These are phyloP conservation scores for Isabelozyma pseudorhagii DNA, from an alignment of 805 yeast genomes.

Conservation along the genomic window DNA sequence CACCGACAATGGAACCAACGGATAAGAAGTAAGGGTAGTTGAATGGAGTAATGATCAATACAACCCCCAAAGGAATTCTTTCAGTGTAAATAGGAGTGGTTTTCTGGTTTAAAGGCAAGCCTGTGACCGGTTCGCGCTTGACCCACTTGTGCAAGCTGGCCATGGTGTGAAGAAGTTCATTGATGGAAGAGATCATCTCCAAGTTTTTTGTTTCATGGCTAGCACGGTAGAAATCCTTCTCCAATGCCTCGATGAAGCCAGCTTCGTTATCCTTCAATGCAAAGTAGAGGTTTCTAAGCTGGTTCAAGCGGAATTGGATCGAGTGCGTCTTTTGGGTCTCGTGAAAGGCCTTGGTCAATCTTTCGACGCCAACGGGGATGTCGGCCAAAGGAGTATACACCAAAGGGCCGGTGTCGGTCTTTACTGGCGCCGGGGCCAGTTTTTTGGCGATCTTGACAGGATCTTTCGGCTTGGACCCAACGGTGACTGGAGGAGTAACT, in stretches of 20 bases:
- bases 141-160: conserved; percentile 59
- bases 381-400: conserved; percentile 45
- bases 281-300: conserved; percentile 64
- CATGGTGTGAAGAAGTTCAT: conserved; percentile 60
- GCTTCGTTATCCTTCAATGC: conserved; percentile 59
- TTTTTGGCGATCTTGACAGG: background rate
- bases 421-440: background rate
- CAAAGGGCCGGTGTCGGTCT: conserved; percentile 12
- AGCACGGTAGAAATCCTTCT: conserved; percentile 65
- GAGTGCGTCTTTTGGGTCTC: conserved; percentile 45
- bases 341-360: conserved; percentile 42
- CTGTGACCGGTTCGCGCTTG: conserved; percentile 44
- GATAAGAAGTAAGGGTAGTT: conserved; percentile 73
- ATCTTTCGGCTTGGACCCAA: background rate
- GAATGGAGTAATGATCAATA: conserved; percentile 74
- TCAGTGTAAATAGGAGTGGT: conserved; percentile 31
- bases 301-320: conserved; percentile 55
- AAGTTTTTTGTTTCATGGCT: conserved; percentile 56
- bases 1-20: conserved; percentile 67
- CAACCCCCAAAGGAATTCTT: conserved; percentile 55
- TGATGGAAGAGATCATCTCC: conserved; percentile 51
- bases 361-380: conserved; percentile 46
- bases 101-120: conserved; percentile 32
- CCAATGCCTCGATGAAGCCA: conserved; percentile 53
- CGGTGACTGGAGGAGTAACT: background rate